Evolutionary conservation across 768 basidiomycete genomes (phyloP).

Genomic region (Lentinula detonsa): DNA sequence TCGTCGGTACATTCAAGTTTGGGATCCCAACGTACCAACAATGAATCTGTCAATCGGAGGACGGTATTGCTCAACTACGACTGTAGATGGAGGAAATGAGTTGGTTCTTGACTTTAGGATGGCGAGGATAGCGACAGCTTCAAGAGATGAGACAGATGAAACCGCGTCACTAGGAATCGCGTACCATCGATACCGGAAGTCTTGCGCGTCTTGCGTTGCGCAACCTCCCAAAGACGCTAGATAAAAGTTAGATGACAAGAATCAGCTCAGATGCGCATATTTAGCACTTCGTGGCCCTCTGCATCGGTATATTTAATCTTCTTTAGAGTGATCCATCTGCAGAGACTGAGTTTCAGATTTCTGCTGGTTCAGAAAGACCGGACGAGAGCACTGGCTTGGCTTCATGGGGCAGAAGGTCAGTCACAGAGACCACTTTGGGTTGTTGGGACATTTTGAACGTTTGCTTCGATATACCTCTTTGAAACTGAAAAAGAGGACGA

Average conservation of each 20-base stretch:
- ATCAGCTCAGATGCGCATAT: neutral
- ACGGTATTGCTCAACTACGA: slow-evolving; percentile 89
- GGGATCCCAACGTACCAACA: slow-evolving; percentile 43
- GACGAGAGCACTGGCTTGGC: slow-evolving; percentile 43
- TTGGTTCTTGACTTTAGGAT: slow-evolving; percentile 70
- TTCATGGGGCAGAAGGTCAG: slow-evolving; percentile 46
- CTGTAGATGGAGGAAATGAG: slow-evolving; percentile 68
- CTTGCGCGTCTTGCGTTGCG: slow-evolving; percentile 75
- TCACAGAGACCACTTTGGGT: slow-evolving; percentile 48
- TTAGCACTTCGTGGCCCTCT: slow-evolving; percentile 60
- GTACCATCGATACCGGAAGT: slow-evolving; percentile 77
- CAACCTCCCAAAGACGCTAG: slow-evolving; percentile 86
- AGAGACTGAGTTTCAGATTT: neutral
- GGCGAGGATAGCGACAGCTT: slow-evolving; percentile 83
- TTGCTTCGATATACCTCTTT: neutral
- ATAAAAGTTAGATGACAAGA: neutral
- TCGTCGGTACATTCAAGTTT: neutral
- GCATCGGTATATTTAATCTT: slow-evolving; percentile 78
- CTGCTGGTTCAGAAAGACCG: neutral
- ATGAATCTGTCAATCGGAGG: slow-evolving; percentile 77
- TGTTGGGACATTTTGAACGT: slow-evolving; percentile 9
- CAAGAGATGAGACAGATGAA: neutral
- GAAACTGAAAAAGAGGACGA: neutral
- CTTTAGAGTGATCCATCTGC: slow-evolving; percentile 81
- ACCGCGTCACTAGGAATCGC: slow-evolving; percentile 6